These are phyloP conservation scores for Tolypocladium ophioglossoides DNA, from an alignment of 2,329 filamentous ascomycete species.

Conservation along the genomic window DNA sequence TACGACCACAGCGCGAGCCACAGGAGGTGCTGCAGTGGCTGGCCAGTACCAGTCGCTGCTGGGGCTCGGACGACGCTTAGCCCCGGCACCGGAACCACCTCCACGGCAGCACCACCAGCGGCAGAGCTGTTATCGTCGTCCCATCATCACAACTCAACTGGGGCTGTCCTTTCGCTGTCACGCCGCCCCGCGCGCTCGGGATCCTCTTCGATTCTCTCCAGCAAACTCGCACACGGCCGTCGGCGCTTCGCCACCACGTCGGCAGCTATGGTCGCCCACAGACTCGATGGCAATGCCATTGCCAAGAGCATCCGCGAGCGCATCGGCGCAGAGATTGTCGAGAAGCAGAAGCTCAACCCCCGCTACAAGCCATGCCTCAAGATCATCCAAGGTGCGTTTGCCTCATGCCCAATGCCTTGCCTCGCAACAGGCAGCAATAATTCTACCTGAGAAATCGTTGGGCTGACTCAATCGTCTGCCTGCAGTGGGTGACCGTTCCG, in stretches of 20 bases:
- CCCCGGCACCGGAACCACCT: slow-evolving; percentile 1
- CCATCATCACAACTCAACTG: background rate
- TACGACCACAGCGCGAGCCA: background rate
- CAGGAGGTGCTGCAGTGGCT: background rate
- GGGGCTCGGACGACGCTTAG: background rate
- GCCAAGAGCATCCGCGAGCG: slow-evolving; percentile 82
- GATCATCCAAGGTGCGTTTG: slow-evolving; percentile 75
- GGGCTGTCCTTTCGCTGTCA: background rate
- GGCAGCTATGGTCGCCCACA: slow-evolving; percentile 69
- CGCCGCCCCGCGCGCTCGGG: slow-evolving; percentile 1
- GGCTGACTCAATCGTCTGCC: slow-evolving; percentile 11
- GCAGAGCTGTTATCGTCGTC: background rate
- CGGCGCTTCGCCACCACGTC: slow-evolving; percentile 35
- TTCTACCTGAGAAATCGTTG: background rate
- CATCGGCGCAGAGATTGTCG: slow-evolving; percentile 68
- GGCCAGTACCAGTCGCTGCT: background rate
- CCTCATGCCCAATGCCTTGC: slow-evolving; percentile 2
- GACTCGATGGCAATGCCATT: slow-evolving; percentile 93
- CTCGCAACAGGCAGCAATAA: background rate
- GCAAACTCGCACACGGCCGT: slow-evolving; percentile 3
- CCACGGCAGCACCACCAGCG: background rate
- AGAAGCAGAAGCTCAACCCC: slow-evolving; percentile 73
- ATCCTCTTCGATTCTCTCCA: slow-evolving; percentile 1
- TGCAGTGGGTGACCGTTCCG: slow-evolving; percentile 79
- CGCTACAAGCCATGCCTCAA: slow-evolving; percentile 82